A percentile compares a stretch with the other conserved stretches of the same genome.
phyloP scores from a whole-genome alignment of 2,329 filamentous ascomycete species.

The Chalaropsis thielavioides region DNA sequence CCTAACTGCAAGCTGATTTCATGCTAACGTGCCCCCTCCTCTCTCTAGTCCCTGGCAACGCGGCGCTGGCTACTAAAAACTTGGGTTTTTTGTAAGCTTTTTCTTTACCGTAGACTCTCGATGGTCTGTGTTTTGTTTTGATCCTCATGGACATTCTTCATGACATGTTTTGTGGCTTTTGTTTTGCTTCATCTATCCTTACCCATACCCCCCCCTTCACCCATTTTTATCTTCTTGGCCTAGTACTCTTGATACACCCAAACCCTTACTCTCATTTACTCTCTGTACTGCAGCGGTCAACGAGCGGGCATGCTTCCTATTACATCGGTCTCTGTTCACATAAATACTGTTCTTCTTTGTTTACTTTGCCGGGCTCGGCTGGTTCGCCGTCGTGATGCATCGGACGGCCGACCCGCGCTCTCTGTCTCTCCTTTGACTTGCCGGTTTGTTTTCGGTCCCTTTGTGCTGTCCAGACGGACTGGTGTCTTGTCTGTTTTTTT shows the following conservation, averaged over 20 bases:
- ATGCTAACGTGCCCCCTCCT: slow-evolving; percentile 5
- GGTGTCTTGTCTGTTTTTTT: neutral
- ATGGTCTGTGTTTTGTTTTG: neutral
- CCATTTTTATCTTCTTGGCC: neutral
- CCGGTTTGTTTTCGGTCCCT: neutral
- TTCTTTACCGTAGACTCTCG: neutral
- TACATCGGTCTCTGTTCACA: neutral
- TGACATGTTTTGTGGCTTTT: slow-evolving; percentile 6
- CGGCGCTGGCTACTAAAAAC: slow-evolving; percentile 30
- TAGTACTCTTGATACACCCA: neutral
- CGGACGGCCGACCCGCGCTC: neutral
- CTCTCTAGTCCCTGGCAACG: slow-evolving; percentile 31
- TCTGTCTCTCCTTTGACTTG: neutral
- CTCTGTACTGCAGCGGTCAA: neutral
- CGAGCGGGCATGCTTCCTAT: neutral
- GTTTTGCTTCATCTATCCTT: neutral
- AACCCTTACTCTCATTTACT: neutral
- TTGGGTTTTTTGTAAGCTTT: neutral
- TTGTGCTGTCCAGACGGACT: neutral
- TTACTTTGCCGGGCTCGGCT: neutral
- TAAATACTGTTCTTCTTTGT: neutral
- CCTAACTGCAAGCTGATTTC: neutral
- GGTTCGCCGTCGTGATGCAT: neutral
- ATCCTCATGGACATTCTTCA: neutral
- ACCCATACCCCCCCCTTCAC: neutral